These are phyloP conservation scores for Ustanciosporium gigantosporum DNA, from an alignment of 1,284 basidiomycete genomes.

Conservation along the genomic window DNA sequence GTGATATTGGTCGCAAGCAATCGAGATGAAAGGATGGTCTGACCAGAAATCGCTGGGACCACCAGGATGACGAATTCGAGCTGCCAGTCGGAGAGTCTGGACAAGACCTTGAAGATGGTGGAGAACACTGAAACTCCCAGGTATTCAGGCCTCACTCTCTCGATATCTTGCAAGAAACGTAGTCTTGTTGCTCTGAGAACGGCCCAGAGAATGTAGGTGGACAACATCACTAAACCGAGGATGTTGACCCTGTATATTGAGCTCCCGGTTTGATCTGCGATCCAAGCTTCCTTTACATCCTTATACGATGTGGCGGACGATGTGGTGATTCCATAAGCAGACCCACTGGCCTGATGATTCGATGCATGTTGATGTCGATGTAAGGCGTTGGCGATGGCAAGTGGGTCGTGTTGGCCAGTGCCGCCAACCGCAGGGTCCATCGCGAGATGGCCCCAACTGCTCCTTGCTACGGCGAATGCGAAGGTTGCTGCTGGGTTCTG, in stretches of 20 bases:
- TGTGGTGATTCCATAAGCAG: background rate
- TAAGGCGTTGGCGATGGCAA: conserved; percentile 10
- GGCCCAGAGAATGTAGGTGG: conserved; percentile 63
- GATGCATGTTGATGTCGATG: conserved; percentile 14
- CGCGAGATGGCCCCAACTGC: no score
- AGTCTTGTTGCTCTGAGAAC: conserved; percentile 11
- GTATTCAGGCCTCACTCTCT: background rate
- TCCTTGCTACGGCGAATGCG: no score
- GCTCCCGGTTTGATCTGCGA: conserved; percentile 78
- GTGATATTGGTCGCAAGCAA: conserved; percentile 69
- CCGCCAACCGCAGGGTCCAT: no score
- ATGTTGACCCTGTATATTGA: conserved; percentile 75
- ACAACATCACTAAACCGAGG: conserved; percentile 73
- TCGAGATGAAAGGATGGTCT: conserved; percentile 73
- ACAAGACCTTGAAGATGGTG: background rate
- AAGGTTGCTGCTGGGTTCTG: no score
- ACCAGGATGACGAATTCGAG: conserved; percentile 72
- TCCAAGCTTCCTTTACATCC: conserved; percentile 81
- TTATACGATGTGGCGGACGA: conserved; percentile 68
- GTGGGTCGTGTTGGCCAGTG: conserved; percentile 9
- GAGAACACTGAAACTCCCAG: no score
- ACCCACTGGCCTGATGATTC: background rate
- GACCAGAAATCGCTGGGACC: conserved; percentile 75
- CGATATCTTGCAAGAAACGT: conserved; percentile 5
- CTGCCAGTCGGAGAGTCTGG: conserved; percentile 18